Evolutionary conservation across 108 stramenopile species (phyloP).

Genomic region (Discostella stelligeroides): DNA sequence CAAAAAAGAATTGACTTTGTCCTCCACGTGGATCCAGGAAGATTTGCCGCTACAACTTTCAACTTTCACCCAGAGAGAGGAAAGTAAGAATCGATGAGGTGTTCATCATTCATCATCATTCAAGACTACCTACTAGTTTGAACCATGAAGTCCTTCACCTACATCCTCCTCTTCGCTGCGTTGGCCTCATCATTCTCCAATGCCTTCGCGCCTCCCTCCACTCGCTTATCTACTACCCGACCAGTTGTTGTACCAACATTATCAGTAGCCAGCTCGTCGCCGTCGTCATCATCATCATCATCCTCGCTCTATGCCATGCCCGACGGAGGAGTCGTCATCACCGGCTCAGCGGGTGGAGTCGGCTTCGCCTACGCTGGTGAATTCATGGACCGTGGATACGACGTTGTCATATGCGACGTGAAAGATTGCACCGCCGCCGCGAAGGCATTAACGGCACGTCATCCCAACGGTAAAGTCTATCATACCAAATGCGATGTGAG

Average conservation of each 20-base stretch:
- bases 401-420: constrained; percentile 91
- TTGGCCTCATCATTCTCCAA: constrained; percentile 13
- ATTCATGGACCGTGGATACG: constrained; percentile 88
- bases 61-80: too few species aligned
- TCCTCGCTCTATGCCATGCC: constrained; percentile 36
- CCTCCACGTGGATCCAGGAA: too few species aligned
- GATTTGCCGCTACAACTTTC: too few species aligned
- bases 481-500: constrained; percentile 89
- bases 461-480: constrained; percentile 76
- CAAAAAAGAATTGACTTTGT: too few species aligned
- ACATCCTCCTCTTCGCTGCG: constrained; percentile 12
- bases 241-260: too few species aligned
- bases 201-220: constrained; percentile 23
- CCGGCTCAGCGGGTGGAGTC: constrained; percentile 85
- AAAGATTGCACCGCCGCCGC: constrained; percentile 79
- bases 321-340: constrained; percentile 83
- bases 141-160: constrained; percentile 28
- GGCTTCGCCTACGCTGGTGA: constrained; percentile 93
- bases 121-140: not conserved
- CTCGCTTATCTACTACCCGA: constrained; percentile 4
- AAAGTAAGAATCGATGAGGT: too few species aligned
- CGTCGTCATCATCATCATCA: too few species aligned
- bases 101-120: too few species aligned
- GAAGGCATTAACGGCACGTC: constrained; percentile 58
- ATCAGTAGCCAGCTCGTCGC: too few species aligned